Conservation (phyloP, 1,284 basidiomycete genomes). For the Ganoderma sinense region DNA sequence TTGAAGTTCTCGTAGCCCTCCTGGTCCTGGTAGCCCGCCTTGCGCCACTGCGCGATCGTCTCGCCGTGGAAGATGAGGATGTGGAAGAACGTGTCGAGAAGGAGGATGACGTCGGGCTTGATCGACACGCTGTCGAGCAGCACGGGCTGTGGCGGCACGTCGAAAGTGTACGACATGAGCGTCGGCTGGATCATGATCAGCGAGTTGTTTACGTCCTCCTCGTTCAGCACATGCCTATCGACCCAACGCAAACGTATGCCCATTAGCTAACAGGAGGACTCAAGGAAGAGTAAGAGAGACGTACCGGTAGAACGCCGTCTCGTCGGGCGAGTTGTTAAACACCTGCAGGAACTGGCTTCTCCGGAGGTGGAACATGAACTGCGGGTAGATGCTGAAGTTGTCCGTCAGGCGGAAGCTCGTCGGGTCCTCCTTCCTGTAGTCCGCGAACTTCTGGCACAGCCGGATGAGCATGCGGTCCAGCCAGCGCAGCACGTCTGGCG, state of each 20-base stretch:
- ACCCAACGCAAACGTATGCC: conserved; percentile 16
- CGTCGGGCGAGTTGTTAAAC: conserved; percentile 99
- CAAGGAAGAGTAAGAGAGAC: conserved; percentile 30
- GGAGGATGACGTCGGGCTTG: conserved; percentile 94
- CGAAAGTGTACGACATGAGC: conserved; percentile 98
- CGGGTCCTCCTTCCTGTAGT: conserved; percentile 98
- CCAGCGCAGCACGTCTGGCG: conserved; percentile 97
- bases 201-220: conserved; percentile 99
- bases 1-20: conserved; percentile 99
- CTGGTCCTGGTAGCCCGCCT: conserved; percentile 99
- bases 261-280: neutral
- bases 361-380: conserved; percentile 99
- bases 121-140: conserved; percentile 98
- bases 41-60: conserved; percentile 97
- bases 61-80: conserved; percentile 99
- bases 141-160: conserved; percentile 90
- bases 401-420: conserved; percentile 92
- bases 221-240: conserved; percentile 90
- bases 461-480: conserved; percentile 98
- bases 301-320: conserved; percentile 97
- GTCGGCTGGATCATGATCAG: conserved; percentile 99
- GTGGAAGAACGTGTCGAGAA: conserved; percentile 99
- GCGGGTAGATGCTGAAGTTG: conserved; percentile 99
- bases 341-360: conserved; percentile 99
- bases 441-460: conserved; percentile 99